These are phyloP conservation scores for Acanthochlamys bracteata DNA, from an alignment of 106 monocot genomes.

Conservation along the genomic window DNA sequence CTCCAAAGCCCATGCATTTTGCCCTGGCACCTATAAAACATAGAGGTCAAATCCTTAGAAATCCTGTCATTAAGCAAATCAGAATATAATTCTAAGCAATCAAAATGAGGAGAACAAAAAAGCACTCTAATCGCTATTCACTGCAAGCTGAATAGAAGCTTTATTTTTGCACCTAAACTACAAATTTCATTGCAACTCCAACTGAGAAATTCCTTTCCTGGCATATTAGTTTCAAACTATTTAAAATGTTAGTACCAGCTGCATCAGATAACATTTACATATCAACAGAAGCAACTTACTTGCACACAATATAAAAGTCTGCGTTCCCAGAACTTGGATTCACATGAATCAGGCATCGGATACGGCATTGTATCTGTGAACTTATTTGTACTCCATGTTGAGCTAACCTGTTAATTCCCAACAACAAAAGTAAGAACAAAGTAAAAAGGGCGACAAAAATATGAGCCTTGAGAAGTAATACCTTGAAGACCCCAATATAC, in stretches of 20 bases:
- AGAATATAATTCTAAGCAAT: too few relatives aligned
- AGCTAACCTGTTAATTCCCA: slow-evolving; percentile 42
- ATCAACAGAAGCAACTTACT: slow-evolving; percentile 27
- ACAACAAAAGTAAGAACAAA: too few relatives aligned
- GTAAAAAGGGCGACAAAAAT: too few relatives aligned
- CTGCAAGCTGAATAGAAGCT: too few relatives aligned
- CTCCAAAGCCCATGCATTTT: slow-evolving; percentile 74
- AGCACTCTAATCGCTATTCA: too few relatives aligned
- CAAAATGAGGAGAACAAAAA: too few relatives aligned
- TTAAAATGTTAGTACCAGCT: background rate
- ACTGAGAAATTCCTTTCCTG: too few relatives aligned
- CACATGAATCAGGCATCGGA: slow-evolving; percentile 39
- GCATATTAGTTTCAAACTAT: background rate
- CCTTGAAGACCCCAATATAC: slow-evolving; percentile 88
- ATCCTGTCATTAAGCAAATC: too few relatives aligned
- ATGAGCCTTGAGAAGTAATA: slow-evolving; percentile 1
- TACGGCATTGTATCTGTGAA: slow-evolving; percentile 44
- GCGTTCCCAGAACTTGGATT: slow-evolving; percentile 75
- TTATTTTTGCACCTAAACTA: too few relatives aligned
- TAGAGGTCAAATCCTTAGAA: too few relatives aligned
- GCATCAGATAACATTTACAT: too few relatives aligned
- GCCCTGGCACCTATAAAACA: slow-evolving; percentile 63
- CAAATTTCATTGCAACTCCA: too few relatives aligned
- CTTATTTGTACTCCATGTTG: slow-evolving; percentile 88
- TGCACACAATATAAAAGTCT: slow-evolving; percentile 73